Evolutionary conservation across 2,329 filamentous ascomycete genomes (phyloP), one percentile per base, ranked within the genome.

Genomic region (Hypoxylon sp.): DNA sequence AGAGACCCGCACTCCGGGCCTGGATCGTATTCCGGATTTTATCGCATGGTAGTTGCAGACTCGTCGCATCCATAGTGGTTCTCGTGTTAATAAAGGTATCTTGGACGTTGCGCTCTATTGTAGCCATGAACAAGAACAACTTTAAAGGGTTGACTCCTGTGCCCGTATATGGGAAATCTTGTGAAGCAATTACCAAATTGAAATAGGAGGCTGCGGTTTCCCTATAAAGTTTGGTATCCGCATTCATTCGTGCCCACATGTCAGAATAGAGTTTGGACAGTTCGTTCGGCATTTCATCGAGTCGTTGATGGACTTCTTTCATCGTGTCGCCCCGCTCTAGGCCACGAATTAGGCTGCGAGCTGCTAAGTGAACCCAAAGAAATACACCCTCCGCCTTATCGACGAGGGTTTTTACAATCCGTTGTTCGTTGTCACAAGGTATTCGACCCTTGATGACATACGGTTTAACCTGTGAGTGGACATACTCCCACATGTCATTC

Each of bases 181-280:
- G 2, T 19, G n/a, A 33, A 44, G 24, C 8, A 19, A 66, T 61
- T 5, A 61, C 3, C 6, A 61, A 37, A 19, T 66, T 66, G 42
- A 66, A 61, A 14, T 61, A 61, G 5, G 8, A 14, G 6, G 50
- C 55, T 11, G 55, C 63, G 5, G 13, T 5, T 42, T 46, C 8
- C 17, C 19, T 42, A 10, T 61, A 42, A 1, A 66, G 3, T 22
- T 8, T 61, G 1, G 17, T 59, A n/a, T 66, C 63, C 17, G 24
- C 63, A 5, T 61, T 61, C 57, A 61, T 46, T 26, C 57, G 48
- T 2, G 10, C 19, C 63, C 63, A 66, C 63, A 66, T 66, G 17
- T 61, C 57, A n/a, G 42, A 50, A 50, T 66, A 66, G 3, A 66
- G 51, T 4, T n/a, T 19, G 3, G 55, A 55, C 14, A 66, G 42